Evolutionary conservation across 805 yeast species (phyloP), one percentile per base, ranked within the genome.

Genomic region (Danielozyma ontarioensis): DNA sequence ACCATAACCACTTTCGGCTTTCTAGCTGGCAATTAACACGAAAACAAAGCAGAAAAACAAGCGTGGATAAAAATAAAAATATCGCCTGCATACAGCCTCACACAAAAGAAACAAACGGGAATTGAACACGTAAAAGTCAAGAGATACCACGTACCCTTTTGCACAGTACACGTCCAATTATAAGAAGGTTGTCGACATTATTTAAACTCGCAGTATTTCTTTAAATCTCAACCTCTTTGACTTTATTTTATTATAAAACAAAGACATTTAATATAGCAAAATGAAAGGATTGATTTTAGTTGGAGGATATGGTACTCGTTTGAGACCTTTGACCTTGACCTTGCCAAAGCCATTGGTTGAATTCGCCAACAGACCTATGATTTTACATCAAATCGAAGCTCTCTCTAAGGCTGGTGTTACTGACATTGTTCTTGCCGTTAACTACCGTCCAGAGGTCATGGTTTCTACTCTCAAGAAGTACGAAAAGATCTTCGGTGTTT

Each of bases 251-350:
- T 19, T 22, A 29, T 21, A 32, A 14, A 25, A 19, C 5, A 13
- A 31, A 24, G 11, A 28, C 33, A 30, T 28, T 29, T 16, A 28
- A n/a, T n/a, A n/a, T n/a, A n/a, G n/a, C 35, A 62, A 26, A 46
- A 87, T 88, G 97, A 88, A 88, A 75, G 96, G 95, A 62, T 80
- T 90, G 68, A 90, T 90, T 76, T 81, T 90, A 64, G 97, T 90
- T 54, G 98, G 98, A 62, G 98, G 98, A 68, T 93, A 89, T 75
- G 99, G 99, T 76, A 93, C 99, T 58, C 93, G 99, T 74, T 83
- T 93, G 74, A 89, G 99, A 79, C 99, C 99, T 44, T 75, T 93
- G 57, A 89, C 97, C 43, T 73, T 89, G 53, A 87, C 97, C 39
- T 76, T 82, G 46, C 97, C 97, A 64, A 89, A 89, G 71, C 97